These are phyloP conservation scores for Magnolia sinica DNA, from an alignment of 164 flowering plant genomes.

Conservation along the genomic window DNA sequence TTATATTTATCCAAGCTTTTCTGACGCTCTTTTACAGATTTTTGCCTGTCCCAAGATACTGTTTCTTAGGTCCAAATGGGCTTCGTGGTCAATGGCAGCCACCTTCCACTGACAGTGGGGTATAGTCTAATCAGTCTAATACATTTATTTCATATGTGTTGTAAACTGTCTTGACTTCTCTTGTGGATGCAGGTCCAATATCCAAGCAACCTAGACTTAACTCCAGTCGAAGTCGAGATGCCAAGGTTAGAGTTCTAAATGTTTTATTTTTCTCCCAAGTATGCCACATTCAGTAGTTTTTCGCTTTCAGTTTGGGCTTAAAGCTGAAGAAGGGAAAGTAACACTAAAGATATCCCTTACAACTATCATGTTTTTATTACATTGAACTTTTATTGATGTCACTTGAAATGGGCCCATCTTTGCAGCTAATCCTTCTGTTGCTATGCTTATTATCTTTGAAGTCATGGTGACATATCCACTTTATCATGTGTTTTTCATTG, in stretches of 20 bases:
- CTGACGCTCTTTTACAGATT: slow-evolving; percentile 32
- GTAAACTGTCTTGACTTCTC: slow-evolving; percentile 16
- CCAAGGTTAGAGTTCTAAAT: slow-evolving; percentile 53
- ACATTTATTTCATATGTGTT: slow-evolving; percentile 5
- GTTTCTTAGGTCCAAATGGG: slow-evolving; percentile 89
- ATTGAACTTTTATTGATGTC: neutral
- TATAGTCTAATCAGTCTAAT: slow-evolving; percentile 19
- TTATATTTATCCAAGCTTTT: neutral
- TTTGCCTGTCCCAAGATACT: slow-evolving; percentile 58
- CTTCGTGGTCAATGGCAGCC: slow-evolving; percentile 82
- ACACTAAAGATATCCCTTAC: neutral
- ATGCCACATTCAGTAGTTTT: neutral
- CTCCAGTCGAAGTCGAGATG: slow-evolving; percentile 51
- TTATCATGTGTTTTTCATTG: slow-evolving; percentile 2
- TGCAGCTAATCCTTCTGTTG: neutral
- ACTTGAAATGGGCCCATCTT: neutral
- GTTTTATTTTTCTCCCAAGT: neutral
- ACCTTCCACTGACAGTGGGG: slow-evolving; percentile 59
- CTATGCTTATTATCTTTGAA: neutral
- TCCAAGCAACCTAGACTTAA: slow-evolving; percentile 70
- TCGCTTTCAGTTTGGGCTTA: neutral
- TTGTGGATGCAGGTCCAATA: slow-evolving; percentile 57
- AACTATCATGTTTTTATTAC: neutral
- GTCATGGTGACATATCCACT: neutral
- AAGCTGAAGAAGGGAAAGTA: too few relatives aligned